Conservation (phyloP, 192 early-diverging fungal species). For the Coemansia sp. region DNA sequence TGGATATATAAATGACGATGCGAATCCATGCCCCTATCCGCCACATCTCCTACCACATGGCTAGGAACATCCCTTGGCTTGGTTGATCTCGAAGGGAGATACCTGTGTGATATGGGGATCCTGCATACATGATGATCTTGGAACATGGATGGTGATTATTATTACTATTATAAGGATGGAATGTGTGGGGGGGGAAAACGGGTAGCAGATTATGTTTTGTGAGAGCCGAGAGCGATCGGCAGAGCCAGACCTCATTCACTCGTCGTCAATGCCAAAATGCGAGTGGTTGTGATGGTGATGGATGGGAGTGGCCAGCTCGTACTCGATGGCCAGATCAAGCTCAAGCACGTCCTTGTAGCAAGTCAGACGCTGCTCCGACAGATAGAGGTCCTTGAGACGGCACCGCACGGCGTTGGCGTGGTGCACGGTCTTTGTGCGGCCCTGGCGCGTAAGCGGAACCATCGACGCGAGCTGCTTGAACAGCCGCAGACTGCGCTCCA, state of each 20-base stretch:
- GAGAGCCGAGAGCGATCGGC: too few species aligned
- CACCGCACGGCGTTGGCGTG: conserved; percentile 46
- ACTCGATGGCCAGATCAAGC: conserved; percentile 58
- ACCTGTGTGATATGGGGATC: too few species aligned
- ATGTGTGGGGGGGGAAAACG: too few species aligned
- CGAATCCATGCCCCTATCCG: too few species aligned
- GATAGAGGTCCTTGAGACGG: conserved; percentile 58
- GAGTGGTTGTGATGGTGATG: neutral
- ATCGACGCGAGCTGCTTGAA: conserved; percentile 67
- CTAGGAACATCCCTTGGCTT: too few species aligned
- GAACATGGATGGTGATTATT: too few species aligned
- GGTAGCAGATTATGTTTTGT: neutral
- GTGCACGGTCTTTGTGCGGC: conserved; percentile 59
- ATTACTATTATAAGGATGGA: too few species aligned
- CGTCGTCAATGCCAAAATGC: neutral
- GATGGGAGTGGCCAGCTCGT: conserved; percentile 28
- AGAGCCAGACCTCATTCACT: neutral
- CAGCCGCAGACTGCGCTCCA: conserved; percentile 62
- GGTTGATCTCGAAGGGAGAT: too few species aligned
- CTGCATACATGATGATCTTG: too few species aligned
- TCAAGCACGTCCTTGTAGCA: conserved; percentile 76
- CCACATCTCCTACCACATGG: too few species aligned
- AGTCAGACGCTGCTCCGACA: conserved; percentile 63
- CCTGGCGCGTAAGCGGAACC: conserved; percentile 71
- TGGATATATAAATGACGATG: too few species aligned